These are phyloP conservation scores for Tetrahymena thermophila DNA, from an alignment of 73 alveolate species.

Conservation along the genomic window DNA sequence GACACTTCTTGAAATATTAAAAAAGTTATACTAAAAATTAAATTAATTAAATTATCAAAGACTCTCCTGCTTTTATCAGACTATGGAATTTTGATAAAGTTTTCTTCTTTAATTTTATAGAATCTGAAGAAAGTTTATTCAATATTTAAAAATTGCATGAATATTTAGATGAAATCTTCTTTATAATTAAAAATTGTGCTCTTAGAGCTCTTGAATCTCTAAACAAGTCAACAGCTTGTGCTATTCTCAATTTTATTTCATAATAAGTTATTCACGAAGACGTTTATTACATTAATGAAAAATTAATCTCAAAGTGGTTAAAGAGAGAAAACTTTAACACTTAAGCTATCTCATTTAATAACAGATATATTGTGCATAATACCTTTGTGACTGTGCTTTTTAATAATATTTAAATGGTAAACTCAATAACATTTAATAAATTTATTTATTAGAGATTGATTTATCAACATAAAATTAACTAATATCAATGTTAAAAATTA, in stretches of 20 bases:
- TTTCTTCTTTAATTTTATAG: neutral
- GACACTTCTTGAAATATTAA: neutral
- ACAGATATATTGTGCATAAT: neutral
- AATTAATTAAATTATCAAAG: neutral
- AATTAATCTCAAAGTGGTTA: neutral
- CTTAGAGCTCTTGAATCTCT: neutral
- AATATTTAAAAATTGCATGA: neutral
- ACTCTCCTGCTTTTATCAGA: conserved; percentile 1
- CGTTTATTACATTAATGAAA: neutral
- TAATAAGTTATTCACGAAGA: neutral
- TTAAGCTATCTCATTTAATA: neutral
- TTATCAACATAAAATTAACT: no score
- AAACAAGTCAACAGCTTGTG: neutral
- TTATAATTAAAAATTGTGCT: neutral
- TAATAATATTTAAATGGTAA: neutral
- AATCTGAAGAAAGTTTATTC: neutral
- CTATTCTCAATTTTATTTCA: neutral
- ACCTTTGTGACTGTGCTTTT: neutral
- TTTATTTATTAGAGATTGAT: neutral
- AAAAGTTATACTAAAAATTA: neutral
- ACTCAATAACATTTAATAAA: neutral
- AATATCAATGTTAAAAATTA: no score
- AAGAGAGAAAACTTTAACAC: neutral
- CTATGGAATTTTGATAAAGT: neutral
- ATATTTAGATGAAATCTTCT: neutral